Base-by-base conservation (phyloP, 1,284 basidiomycete species). In the Neotropicomus parvogracilis region DNA sequence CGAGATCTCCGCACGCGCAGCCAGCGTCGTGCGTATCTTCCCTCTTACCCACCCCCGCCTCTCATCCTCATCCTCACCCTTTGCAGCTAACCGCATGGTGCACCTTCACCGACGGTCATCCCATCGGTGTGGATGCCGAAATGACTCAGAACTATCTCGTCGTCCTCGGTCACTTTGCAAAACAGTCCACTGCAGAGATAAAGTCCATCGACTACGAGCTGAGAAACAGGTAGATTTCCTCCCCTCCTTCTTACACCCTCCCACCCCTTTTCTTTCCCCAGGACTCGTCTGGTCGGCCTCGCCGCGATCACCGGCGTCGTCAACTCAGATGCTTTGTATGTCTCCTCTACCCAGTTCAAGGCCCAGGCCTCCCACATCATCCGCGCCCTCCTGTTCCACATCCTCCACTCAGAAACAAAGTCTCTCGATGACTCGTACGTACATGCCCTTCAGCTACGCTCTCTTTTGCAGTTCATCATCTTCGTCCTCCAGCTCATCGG, bases 81-180 rank as follows among this genome's bases (percentile, higher is more conserved):
- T 24, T 8, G 12, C 62, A 92, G 85, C 95, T 98, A 61, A 88
- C 86, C 12, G 87, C 92, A 0, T 93, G 93, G 80, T 87, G 91
- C n/a, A 94, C 91, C 6, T 95, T 86, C 59, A 91, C 93, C 8
- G 87, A 94, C 57, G 91, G 92, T 0, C 80, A 83, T 46, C 71
- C 86, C 32, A 83, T 93, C 54, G 88, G 88, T 38, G 80, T 87
- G 24, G 91, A 95, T 62, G 79, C 80, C 55, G 66, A 65, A 28
- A 70, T 90, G 49, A 89, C 89, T 0, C 74, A 75, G 20, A 76
- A 83, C 45, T 97, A 97, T 66, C 69, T 91, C 38, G 73, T 75
- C 4, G 78, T 85, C 24, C 73, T 97, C 33, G 70, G 69, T 6
- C 79, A 77, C 50, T 92, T 97, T 62, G 75, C 88, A 6, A 61